A percentile compares a stretch with the other conserved stretches of the same genome.
phyloP scores from a whole-genome alignment of 192 early-diverging fungal genomes.

The Umbelopsis sp. region DNA sequence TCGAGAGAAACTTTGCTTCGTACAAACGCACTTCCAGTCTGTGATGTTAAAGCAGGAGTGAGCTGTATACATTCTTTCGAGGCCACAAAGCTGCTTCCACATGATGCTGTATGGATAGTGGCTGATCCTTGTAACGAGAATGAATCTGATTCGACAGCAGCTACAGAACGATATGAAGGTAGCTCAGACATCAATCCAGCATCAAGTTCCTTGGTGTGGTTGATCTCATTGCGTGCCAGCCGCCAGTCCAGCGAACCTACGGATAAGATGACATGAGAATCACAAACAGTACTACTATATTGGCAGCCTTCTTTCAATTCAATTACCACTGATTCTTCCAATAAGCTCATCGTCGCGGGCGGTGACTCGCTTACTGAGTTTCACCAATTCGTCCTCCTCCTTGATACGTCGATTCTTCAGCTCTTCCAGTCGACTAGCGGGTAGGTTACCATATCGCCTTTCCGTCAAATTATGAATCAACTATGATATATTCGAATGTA shows the following conservation, averaged over 20 bases:
- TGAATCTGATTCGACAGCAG: background rate
- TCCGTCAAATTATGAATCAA: background rate
- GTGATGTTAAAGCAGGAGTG: constrained; percentile 14
- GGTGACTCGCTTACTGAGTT: background rate
- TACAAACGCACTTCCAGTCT: constrained; percentile 25
- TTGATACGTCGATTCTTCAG: background rate
- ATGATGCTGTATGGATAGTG: background rate
- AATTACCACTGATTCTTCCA: constrained; percentile 40
- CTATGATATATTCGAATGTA: background rate
- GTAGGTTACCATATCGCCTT: background rate
- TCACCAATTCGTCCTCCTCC: constrained; percentile 28
- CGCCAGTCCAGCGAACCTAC: constrained; percentile 24
- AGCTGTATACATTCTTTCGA: background rate
- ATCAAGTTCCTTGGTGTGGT: background rate
- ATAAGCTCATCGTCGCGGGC: constrained; percentile 19
- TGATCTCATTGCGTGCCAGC: constrained; percentile 18
- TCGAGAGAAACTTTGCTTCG: constrained; percentile 4
- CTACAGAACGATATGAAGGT: background rate
- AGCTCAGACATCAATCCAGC: background rate
- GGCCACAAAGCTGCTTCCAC: background rate
- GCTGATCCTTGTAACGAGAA: constrained; percentile 3
- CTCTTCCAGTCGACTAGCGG: constrained; percentile 1
- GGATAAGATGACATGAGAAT: background rate
- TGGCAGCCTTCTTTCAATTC: background rate
- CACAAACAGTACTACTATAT: background rate